Evolutionary conservation across 371 early-diverging fungal genomes (phyloP).

Genomic region (Conidiobolus incongruus): DNA sequence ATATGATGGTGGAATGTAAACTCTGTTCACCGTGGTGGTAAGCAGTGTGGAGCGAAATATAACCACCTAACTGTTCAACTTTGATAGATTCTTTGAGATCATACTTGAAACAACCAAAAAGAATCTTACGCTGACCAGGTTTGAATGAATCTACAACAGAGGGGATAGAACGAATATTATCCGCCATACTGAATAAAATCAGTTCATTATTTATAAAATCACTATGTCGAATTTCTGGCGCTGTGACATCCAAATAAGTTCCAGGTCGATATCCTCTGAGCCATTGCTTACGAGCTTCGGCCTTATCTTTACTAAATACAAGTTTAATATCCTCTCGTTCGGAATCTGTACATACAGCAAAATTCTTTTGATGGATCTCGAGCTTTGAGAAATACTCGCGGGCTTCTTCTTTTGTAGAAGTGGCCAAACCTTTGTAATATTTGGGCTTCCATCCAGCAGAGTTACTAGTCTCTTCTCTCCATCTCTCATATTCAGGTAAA

Average conservation of each 20-base stretch:
- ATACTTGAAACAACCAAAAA: slow-evolving; percentile 86
- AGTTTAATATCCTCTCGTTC: slow-evolving; percentile 82
- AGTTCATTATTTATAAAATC: slow-evolving; percentile 98
- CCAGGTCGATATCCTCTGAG: slow-evolving; percentile 71
- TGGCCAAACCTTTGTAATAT: slow-evolving; percentile 76
- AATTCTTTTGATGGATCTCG: slow-evolving; percentile 70
- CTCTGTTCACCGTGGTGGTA: slow-evolving; percentile 98
- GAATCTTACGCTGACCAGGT: slow-evolving; percentile 97
- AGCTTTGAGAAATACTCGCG: slow-evolving; percentile 86
- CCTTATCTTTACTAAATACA: slow-evolving; percentile 97
- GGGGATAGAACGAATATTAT: slow-evolving; percentile 96
- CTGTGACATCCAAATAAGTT: slow-evolving; percentile 82
- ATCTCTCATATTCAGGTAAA: slow-evolving; percentile 89
- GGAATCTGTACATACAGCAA: slow-evolving; percentile 27
- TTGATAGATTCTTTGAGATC: slow-evolving; percentile 79
- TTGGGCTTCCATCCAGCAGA: slow-evolving; percentile 47
- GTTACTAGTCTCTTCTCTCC: slow-evolving; percentile 47
- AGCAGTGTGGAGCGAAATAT: slow-evolving; percentile 81
- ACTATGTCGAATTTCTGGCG: slow-evolving; percentile 49
- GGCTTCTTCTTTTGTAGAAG: slow-evolving; percentile 79
- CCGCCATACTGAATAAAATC: slow-evolving; percentile 94
- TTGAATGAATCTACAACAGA: slow-evolving; percentile 97
- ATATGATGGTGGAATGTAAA: slow-evolving; percentile 80
- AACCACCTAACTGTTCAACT: slow-evolving; percentile 90
- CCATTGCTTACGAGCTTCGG: slow-evolving; percentile 96